Base-by-base conservation (phyloP, 148 eudicot species). In the Nepenthes mirabilis region DNA sequence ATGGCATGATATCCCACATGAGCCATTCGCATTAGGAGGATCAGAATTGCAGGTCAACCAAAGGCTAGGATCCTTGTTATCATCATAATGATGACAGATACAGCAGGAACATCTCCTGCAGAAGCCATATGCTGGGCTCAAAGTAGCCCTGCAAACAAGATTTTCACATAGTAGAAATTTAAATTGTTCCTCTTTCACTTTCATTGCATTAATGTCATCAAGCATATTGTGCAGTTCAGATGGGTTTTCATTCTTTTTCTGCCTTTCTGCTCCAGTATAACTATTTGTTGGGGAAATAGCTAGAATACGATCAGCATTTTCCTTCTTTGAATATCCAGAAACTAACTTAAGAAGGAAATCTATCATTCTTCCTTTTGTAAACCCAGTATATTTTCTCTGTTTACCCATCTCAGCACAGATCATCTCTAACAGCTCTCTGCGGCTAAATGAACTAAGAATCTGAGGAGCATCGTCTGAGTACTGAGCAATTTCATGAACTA, bases 41-140 rank as follows among this genome's bases (percentile, higher is more conserved):
- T 77, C 77, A 55, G 77, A 74, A 33, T 76, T 77, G 60, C 83
- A 82, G 47, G 75, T 72, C 55, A 82, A 67, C 87, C 87, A 82
- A 47, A 82, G 68, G 64, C 81, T 79, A 43, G 87, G 87, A 61
- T 82, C 86, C 72, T 82, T 82, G 50, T 82, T 82, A 55, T 82
- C 86, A 74, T 82, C 86, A 63, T 76, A 82, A 53, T 34, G 61
- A 66, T 79, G 77, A 57, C 83, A 82, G 34, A 79, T 69, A 57
- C 83, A 79, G 65, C 87, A 82, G 11, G 87, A 79, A 70, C 83
- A 82, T 65, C 87, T 79, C 73, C 65, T 79, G 76, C 87, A 82
- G 58, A 77, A 82, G 47, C 60, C 74, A 52, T 74, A 81, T 14
- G 68, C 70, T 37, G 49, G 68, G 40, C 61, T 59, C 64, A 79